These are phyloP conservation scores for Lachancea nothofagi DNA, from an alignment of 805 yeast species.

Conservation along the genomic window DNA sequence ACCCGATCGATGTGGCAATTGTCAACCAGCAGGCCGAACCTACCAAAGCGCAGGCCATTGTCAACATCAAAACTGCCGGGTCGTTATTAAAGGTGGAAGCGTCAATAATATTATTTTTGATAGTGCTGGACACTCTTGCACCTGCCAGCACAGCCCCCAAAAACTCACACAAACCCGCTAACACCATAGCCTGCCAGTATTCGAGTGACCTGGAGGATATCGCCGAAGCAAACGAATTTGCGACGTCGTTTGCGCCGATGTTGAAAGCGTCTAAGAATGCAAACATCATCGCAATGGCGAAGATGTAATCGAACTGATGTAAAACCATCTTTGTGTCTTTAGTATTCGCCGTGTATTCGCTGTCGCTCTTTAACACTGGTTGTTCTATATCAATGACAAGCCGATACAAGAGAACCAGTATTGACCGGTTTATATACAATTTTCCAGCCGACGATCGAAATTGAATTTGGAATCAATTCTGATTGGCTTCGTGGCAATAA, in stretches of 20 bases:
- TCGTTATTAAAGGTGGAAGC: constrained; percentile 42
- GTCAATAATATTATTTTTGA: constrained; percentile 58
- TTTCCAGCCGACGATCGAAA: too few relatives aligned
- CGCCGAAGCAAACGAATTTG: constrained; percentile 74
- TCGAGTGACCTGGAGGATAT: constrained; percentile 63
- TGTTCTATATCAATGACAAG: too few relatives aligned
- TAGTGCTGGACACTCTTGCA: constrained; percentile 67
- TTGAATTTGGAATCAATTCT: too few relatives aligned
- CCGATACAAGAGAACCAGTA: too few relatives aligned
- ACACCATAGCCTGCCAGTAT: constrained; percentile 70
- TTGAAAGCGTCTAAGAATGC: constrained; percentile 76
- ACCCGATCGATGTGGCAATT: constrained; percentile 58
- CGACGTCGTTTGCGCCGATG: constrained; percentile 78
- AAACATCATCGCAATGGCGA: constrained; percentile 63
- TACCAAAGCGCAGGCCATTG: constrained; percentile 69
- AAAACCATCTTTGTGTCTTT: too few relatives aligned
- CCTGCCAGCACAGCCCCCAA: constrained; percentile 73
- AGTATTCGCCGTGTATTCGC: too few relatives aligned
- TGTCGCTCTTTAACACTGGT: too few relatives aligned
- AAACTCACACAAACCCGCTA: constrained; percentile 68
- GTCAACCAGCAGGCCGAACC: constrained; percentile 71
- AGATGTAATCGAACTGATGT: constrained; percentile 61
- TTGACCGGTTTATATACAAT: too few relatives aligned
- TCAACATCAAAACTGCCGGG: constrained; percentile 68
- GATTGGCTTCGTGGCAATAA: too few relatives aligned